phyloP scores from a whole-genome alignment of 176 grass and related monocot species.

The Aegilops bicornis region DNA sequence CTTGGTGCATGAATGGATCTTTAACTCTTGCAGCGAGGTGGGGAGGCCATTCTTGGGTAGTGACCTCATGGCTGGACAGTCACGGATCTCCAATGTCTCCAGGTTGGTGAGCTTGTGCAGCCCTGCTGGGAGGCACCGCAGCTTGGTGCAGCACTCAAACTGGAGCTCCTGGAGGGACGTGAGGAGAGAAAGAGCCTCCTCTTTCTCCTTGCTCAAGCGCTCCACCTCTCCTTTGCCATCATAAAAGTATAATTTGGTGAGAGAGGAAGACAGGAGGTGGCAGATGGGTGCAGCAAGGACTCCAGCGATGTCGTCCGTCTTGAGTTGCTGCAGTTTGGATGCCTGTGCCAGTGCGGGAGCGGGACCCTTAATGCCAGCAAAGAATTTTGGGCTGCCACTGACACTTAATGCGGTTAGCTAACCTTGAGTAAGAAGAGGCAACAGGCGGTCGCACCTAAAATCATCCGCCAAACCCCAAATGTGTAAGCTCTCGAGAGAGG shows the following conservation, averaged over 20 bases:
- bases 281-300: background rate
- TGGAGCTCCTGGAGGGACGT: slow-evolving; percentile 1
- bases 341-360: no score
- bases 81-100: no score
- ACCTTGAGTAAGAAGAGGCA: background rate
- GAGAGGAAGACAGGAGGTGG: background rate
- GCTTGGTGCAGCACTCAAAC: no score
- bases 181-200: background rate
- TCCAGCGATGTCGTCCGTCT: background rate
- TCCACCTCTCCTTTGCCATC: no score
- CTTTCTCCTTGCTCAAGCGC: background rate
- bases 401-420: background rate
- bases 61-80: no score
- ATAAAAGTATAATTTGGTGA: background rate
- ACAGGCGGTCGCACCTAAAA: background rate
- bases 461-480: background rate
- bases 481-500: background rate
- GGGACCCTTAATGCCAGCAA: background rate
- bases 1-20: background rate
- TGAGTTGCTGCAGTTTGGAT: background rate
- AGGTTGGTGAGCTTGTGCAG: no score
- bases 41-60: no score
- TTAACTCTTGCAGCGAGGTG: no score
- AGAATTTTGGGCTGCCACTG: background rate
- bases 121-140: no score